Percentiles rank a stretch among this genome's conserved stretches.
phyloP scores from a whole-genome alignment of 208 protist species.

The Crithidia brevicula region DNA sequence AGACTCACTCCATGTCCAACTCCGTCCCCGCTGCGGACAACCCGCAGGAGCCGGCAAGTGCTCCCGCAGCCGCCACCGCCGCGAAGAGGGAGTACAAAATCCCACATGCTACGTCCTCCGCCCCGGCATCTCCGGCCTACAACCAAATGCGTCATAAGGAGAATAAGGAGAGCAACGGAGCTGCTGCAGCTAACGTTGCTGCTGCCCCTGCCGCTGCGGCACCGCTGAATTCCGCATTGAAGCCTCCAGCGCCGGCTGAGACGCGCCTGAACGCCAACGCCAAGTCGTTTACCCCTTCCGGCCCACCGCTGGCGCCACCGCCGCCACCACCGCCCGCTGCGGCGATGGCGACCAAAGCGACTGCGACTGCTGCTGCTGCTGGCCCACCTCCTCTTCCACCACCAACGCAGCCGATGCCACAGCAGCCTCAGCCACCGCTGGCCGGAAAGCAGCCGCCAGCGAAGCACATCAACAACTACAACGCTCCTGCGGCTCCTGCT shows the following conservation, averaged over 20 bases:
- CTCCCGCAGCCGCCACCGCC: neutral
- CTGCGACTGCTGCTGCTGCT: neutral
- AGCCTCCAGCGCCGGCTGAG: conserved; percentile 18
- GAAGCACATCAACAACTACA: neutral
- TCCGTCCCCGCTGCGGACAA: neutral
- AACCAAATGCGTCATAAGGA: neutral
- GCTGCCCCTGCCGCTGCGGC: conserved; percentile 5
- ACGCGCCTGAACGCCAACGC: conserved; percentile 66
- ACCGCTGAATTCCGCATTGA: neutral
- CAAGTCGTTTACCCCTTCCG: conserved; percentile 56
- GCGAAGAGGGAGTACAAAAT: conserved; percentile 5
- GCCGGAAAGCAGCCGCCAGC: neutral
- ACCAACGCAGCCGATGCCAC: neutral
- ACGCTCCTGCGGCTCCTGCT: neutral
- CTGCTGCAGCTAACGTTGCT: neutral
- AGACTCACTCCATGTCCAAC: no score
- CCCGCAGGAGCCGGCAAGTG: neutral
- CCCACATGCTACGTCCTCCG: conserved; percentile 3
- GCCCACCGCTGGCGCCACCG: neutral
- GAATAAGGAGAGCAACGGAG: neutral
- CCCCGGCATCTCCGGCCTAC: neutral
- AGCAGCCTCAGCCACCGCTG: conserved; percentile 2
- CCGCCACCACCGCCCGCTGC: neutral
- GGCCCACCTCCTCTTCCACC: conserved; percentile 3
- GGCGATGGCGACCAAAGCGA: no score